Evolutionary conservation across 768 basidiomycete species (phyloP), one percentile per base, ranked within the genome.

Genomic region (Amanita fuliginea): DNA sequence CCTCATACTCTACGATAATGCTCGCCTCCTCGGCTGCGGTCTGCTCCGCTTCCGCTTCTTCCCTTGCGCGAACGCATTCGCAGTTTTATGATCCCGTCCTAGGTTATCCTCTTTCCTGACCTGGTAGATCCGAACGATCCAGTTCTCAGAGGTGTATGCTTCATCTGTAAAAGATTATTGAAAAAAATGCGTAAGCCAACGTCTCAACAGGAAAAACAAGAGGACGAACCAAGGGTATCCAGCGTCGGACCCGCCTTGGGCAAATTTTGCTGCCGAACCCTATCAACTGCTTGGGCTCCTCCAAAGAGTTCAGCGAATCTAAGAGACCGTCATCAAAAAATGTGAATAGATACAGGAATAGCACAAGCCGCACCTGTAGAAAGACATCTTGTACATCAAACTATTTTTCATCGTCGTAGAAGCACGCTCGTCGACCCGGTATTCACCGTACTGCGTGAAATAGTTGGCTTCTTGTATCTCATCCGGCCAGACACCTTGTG

Each of bases 371-470:
- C 52, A 89, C 81, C 93, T 79, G 62, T 95, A 97, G 64, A 95
- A 98, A 13, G 86, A 88, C 92, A 97, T 92, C 74, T 98, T 98
- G 70, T 98, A 98, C 95, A 99, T 96, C 67, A 99, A 70, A 59
- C 90, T 89, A 61, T 96, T 84, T 70, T 75, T 88, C 96, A 99
- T 99, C 10, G 92, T 68, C 1, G 77, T 68, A 0, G 86, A 80
- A 42, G 96, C 96, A 42, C 69, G 68, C 22, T 87, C 89, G 60
- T 97, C 96, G 36, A 99, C 74, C 51, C 83, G 81, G 69, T 98
- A 99, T 62, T 98, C 96, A 40, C 96, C 96, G 11, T 84, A 70
- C 19, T 81, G 73, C 0, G 86, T 98, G 68, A 99, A 99, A 71
- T 88, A 99, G 62, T 86, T 86, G 33, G 82, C 76, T 67, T 99